Evolutionary conservation across 2,329 filamentous ascomycete genomes (phyloP).

Genomic region (Didymella arachidicola): DNA sequence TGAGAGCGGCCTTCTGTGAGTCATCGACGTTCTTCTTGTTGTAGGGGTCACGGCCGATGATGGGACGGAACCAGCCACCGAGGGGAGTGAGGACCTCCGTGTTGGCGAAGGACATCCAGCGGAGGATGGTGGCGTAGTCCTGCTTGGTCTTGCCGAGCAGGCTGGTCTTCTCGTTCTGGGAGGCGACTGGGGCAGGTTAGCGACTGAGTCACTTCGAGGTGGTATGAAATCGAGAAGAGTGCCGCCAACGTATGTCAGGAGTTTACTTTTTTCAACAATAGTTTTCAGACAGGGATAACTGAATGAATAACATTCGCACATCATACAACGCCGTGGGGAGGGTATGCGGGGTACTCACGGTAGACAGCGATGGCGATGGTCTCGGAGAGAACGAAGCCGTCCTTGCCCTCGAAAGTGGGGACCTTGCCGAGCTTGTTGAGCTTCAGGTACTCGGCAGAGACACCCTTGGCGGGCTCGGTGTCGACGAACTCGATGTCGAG

Average conservation of each 20-base stretch:
- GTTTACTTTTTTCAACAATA: conserved; percentile 78
- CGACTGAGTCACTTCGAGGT: conserved; percentile 39
- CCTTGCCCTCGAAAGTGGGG: conserved; percentile 88
- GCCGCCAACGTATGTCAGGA: conserved; percentile 75
- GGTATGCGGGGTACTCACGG: conserved; percentile 69
- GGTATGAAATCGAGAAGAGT: conserved; percentile 8
- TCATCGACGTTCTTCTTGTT: conserved; percentile 98
- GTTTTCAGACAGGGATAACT: conserved; percentile 85
- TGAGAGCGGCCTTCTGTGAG: conserved; percentile 70
- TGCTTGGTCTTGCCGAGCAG: conserved; percentile 99
- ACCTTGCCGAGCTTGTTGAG: conserved; percentile 89
- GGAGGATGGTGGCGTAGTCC: conserved; percentile 97
- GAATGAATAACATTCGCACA: conserved; percentile 74
- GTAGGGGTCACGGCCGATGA: conserved; percentile 82
- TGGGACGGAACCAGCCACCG: conserved; percentile 83
- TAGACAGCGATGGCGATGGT: conserved; percentile 96
- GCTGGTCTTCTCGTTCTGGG: conserved; percentile 99
- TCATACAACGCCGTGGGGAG: conserved; percentile 52
- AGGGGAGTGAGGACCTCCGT: conserved; percentile 77
- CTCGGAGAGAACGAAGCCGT: conserved; percentile 91
- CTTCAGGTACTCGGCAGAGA: conserved; percentile 80
- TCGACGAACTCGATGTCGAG: conserved; percentile 88
- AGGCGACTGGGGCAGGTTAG: conserved; percentile 73
- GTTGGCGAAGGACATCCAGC: conserved; percentile 99
- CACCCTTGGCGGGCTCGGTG: conserved; percentile 69